Percentiles rank a stretch among this genome's conserved stretches.
phyloP scores from a whole-genome alignment of 306 rosid genomes.

The Medicago lupulina region DNA sequence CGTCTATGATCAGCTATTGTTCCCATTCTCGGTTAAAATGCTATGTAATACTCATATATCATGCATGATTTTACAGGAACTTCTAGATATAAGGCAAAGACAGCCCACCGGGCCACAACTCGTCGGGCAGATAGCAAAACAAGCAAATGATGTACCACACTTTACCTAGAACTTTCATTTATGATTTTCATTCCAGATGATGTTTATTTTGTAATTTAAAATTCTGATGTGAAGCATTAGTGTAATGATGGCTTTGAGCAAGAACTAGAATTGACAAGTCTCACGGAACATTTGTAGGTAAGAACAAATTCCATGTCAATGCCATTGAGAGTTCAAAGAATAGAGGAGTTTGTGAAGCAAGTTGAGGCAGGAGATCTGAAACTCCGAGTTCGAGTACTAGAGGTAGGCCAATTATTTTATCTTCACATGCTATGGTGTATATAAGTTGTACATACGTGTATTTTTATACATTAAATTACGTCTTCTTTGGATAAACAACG shows the following conservation, averaged over 20 bases:
- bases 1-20: constrained; percentile 4
- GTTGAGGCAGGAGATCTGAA: constrained; percentile 88
- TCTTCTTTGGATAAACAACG: background rate
- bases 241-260: constrained; percentile 2
- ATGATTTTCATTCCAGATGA: constrained; percentile 28
- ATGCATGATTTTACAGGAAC: constrained; percentile 65
- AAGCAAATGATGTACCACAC: constrained; percentile 77
- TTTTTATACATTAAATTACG: background rate
- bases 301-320: constrained; percentile 85
- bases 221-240: constrained; percentile 23
- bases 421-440: background rate
- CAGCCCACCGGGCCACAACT: constrained; percentile 64
- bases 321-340: constrained; percentile 94
- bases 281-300: constrained; percentile 57
- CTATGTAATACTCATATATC: constrained; percentile 13
- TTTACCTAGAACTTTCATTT: constrained; percentile 32
- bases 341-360: constrained; percentile 88
- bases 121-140: constrained; percentile 82
- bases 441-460: background rate
- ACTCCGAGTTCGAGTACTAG: constrained; percentile 94
- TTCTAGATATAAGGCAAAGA: constrained; percentile 77
- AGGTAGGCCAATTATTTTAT: constrained; percentile 53
- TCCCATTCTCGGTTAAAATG: background rate
- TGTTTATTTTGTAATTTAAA: background rate
- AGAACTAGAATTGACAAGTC: constrained; percentile 21